A percentile compares a stretch with the other conserved stretches of the same genome.
Conservation (phyloP, 805 yeast genomes). For the Wickerhamomyces rabaulensis region DNA sequence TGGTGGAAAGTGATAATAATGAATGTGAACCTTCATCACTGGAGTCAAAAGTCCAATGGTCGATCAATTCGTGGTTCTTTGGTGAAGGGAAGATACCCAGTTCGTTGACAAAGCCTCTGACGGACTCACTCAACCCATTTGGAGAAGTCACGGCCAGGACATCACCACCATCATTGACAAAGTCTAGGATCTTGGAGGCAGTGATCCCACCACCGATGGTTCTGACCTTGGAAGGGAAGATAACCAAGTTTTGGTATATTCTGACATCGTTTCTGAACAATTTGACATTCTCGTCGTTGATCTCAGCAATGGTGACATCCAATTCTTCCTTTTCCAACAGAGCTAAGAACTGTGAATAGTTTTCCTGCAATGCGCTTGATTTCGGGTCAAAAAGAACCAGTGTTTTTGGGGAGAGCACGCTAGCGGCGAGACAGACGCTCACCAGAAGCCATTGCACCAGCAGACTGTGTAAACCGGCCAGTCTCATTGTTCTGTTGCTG, state of each 20-base stretch:
- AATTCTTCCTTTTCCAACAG: constrained; percentile 22
- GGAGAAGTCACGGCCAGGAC: constrained; percentile 58
- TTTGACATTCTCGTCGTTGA: constrained; percentile 19
- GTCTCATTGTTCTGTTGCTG: neutral
- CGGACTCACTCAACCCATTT: constrained; percentile 48
- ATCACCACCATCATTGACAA: constrained; percentile 67
- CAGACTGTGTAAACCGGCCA: neutral
- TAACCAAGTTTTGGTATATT: constrained; percentile 48
- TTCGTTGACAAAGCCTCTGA: constrained; percentile 66
- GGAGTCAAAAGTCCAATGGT: constrained; percentile 48
- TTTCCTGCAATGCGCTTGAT: constrained; percentile 17
- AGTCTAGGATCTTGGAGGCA: constrained; percentile 49
- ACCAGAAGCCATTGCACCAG: constrained; percentile 1
- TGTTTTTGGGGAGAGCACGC: constrained; percentile 11
- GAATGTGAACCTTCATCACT: constrained; percentile 18
- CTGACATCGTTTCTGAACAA: constrained; percentile 39
- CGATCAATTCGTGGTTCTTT: constrained; percentile 56
- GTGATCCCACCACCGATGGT: constrained; percentile 34
- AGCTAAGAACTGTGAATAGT: constrained; percentile 10
- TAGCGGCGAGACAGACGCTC: constrained; percentile 6
- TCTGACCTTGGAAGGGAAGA: constrained; percentile 55
- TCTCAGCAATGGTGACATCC: constrained; percentile 26
- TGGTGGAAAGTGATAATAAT: constrained; percentile 6
- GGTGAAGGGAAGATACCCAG: constrained; percentile 85
- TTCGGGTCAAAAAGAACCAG: constrained; percentile 17